Evolutionary conservation across 1,284 basidiomycete genomes (phyloP), one percentile per base, ranked within the genome.

Genomic region (Porogramme epimiltina): DNA sequence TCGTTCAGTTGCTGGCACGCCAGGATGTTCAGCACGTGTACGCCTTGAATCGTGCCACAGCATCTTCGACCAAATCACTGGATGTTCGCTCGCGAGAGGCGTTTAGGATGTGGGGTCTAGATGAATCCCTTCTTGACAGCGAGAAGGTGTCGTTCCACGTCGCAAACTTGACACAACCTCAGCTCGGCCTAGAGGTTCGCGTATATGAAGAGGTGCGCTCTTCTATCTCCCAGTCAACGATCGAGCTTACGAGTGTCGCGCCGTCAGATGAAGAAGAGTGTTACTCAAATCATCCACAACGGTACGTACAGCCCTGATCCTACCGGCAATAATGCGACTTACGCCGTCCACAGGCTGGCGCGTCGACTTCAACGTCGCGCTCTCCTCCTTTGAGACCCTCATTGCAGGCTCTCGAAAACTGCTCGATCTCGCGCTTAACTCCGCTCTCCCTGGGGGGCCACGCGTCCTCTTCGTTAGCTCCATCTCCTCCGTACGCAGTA

Each of bases 321-420:
- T 6, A 31, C 28, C n/a, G 28, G 13, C 28, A 31, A 6, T 31
- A 31, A 6, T 6, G 28, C 28, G n/a, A 41, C 15, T 28, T 1
- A 36, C n/a, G 2, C 13, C 3, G 3, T 13, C 24, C 20, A 4
- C 22, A 64, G 71, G 66, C 1, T 74, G 69, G 67, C 59, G 65
- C 0, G 58, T 73, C 3, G 66, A 75, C 55, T 74, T 73, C 56
- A 73, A 73, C 16, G 53, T 72, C 1, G 55, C 61, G 4, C 45
- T 73, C 13, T 53, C 62, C 2, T 72, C 72, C 2, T 71, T 72
- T 39, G 71, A 72, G 42, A 55, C 64, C 0, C 61, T 68, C 28
- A 51, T 74, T 5, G 51, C 37, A 15, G 65, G 63, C 19, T 62
- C 63, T 4, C 63, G 65, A 11, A 50, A 66, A 48, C 48, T 72